Evolutionary conservation across 768 basidiomycete genomes (phyloP).

Genomic region (Ramaria sp.): DNA sequence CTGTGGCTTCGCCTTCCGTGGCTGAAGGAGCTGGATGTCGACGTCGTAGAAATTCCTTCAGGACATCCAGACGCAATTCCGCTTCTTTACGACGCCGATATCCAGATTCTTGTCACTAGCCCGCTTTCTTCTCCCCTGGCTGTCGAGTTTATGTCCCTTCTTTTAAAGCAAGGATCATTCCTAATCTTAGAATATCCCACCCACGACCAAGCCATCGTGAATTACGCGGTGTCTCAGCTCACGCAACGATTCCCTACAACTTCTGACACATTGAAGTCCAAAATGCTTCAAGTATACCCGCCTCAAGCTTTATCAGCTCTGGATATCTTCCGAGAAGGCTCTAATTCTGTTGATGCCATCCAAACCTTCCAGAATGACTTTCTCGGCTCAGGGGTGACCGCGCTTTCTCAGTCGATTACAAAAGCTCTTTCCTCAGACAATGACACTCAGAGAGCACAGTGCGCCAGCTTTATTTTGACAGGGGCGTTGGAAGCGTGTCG

Average conservation of each 20-base stretch:
- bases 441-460: background rate
- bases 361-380: conserved; percentile 58
- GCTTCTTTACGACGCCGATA: conserved; percentile 36
- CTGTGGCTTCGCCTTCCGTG: conserved; percentile 1
- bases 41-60: conserved; percentile 7
- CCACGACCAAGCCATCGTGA: conserved; percentile 34
- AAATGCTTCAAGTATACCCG: conserved; percentile 45
- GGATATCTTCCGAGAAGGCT: conserved; percentile 32
- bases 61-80: conserved; percentile 12
- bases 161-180: conserved; percentile 20
- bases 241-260: conserved; percentile 12
- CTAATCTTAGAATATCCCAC: conserved; percentile 21
- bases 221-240: conserved; percentile 22
- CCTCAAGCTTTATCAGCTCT: conserved; percentile 47
- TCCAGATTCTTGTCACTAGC: conserved; percentile 55
- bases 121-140: conserved; percentile 42
- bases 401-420: conserved; percentile 32
- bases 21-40: conserved; percentile 1
- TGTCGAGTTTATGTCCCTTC: conserved; percentile 13
- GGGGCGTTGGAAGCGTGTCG: conserved; percentile 10
- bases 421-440: background rate
- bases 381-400: conserved; percentile 46
- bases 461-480: background rate
- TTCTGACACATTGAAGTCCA: conserved; percentile 16
- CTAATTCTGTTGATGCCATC: conserved; percentile 37